Conservation (phyloP, 2,329 filamentous ascomycete genomes). For the Trichophyton simii region DNA sequence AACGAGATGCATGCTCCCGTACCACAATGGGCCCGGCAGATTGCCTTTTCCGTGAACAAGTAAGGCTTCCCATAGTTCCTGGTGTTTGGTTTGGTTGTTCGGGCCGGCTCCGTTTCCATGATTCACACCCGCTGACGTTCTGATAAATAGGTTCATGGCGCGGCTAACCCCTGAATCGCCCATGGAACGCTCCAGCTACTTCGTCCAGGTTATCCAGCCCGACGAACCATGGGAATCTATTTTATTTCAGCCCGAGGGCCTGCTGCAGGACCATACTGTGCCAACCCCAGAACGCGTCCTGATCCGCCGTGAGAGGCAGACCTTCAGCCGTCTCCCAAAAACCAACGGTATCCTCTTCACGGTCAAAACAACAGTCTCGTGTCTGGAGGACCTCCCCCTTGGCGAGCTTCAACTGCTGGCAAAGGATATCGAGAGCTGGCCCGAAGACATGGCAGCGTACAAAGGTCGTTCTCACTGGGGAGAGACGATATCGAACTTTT, state of each 20-base stretch:
- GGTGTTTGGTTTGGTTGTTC: neutral
- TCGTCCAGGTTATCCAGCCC: constrained; percentile 36
- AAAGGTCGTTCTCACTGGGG: constrained; percentile 37
- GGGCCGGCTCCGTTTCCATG: neutral
- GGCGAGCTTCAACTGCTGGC: constrained; percentile 32
- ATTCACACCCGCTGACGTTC: neutral
- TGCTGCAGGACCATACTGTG: constrained; percentile 29
- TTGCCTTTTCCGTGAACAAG: constrained; percentile 33
- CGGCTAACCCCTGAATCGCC: constrained; percentile 32
- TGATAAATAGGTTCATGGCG: constrained; percentile 31
- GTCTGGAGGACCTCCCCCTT: constrained; percentile 29
- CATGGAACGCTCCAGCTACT: constrained; percentile 40
- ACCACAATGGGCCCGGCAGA: constrained; percentile 39
- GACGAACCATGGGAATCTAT: constrained; percentile 28
- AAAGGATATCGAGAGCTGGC: constrained; percentile 36
- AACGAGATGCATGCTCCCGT: constrained; percentile 37
- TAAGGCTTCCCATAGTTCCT: constrained; percentile 17
- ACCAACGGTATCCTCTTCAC: constrained; percentile 38
- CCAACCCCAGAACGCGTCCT: constrained; percentile 31
- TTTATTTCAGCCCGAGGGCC: constrained; percentile 34
- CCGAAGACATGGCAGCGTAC: constrained; percentile 33
- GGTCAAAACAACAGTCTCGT: constrained; percentile 37
- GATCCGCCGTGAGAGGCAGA: constrained; percentile 39
- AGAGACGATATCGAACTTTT: constrained; percentile 26
- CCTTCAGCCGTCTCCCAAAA: constrained; percentile 35